Percentiles rank a stretch among this genome's conserved stretches.
Conservation (phyloP, 2,329 filamentous ascomycete species). For the Dothideomycetes sp. region DNA sequence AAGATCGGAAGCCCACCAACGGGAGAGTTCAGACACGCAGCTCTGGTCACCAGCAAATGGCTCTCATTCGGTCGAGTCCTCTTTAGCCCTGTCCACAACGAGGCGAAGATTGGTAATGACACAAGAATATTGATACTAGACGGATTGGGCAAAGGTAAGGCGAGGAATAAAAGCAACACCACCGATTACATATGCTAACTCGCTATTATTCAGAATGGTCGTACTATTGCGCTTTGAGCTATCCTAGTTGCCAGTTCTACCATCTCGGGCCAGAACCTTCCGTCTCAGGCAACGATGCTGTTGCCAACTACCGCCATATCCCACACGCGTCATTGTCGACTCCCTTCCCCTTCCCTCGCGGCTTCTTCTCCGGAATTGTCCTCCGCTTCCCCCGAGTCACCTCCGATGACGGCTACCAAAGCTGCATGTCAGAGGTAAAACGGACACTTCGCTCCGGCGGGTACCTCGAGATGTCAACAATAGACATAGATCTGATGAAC, state of each 20-base stretch:
- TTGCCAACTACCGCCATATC: slow-evolving; percentile 63
- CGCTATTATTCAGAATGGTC: slow-evolving; percentile 76
- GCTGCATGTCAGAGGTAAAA: slow-evolving; percentile 62
- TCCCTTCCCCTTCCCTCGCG: slow-evolving; percentile 63
- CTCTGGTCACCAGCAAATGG: slow-evolving; percentile 81
- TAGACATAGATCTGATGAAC: slow-evolving; percentile 72
- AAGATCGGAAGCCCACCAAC: no score
- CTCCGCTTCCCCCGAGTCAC: slow-evolving; percentile 65
- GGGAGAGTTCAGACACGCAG: slow-evolving; percentile 67
- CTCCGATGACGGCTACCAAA: slow-evolving; percentile 57
- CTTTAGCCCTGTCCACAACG: slow-evolving; percentile 68
- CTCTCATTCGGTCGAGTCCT: slow-evolving; percentile 74
- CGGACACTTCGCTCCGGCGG: slow-evolving; percentile 69
- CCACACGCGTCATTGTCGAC: slow-evolving; percentile 51
- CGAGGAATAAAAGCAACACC: no score
- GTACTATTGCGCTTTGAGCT: slow-evolving; percentile 73
- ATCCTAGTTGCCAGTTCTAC: slow-evolving; percentile 63
- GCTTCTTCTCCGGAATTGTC: slow-evolving; percentile 66
- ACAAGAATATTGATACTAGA: slow-evolving; percentile 66
- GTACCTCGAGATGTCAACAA: slow-evolving; percentile 65
- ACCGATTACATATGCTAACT: no score
- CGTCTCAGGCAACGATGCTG: slow-evolving; percentile 9
- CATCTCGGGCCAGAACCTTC: slow-evolving; percentile 42
- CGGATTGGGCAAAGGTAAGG: slow-evolving; percentile 59
- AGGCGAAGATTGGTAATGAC: slow-evolving; percentile 49